Evolutionary conservation across 176 grass and related monocot genomes (phyloP).

Genomic region (Elaeis guineensis): DNA sequence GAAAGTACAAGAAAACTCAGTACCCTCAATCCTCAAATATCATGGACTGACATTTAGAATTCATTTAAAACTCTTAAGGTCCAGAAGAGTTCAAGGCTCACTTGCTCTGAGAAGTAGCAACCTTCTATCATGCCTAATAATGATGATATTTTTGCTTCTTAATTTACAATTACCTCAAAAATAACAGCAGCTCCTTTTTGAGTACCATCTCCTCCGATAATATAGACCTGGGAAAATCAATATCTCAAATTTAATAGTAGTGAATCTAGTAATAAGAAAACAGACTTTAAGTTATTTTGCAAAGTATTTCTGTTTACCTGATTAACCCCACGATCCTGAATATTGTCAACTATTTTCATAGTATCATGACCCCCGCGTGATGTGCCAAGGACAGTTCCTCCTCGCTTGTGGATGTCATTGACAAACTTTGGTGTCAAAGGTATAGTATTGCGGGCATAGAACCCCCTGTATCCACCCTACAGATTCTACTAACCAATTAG

Average conservation of each 20-base stretch:
- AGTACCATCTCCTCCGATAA: slow-evolving; percentile 94
- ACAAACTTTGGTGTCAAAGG: slow-evolving; percentile 79
- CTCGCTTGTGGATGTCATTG: slow-evolving; percentile 92
- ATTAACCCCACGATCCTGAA: slow-evolving; percentile 97
- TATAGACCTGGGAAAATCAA: slow-evolving; percentile 52
- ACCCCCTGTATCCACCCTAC: slow-evolving; percentile 94
- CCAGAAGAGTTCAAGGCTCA: too few species aligned
- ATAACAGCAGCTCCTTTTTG: slow-evolving; percentile 88
- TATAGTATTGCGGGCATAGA: slow-evolving; percentile 91
- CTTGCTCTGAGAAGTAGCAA: too few species aligned
- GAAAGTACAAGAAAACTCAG: too few species aligned
- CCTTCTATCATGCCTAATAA: too few species aligned
- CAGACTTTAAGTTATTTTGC: too few species aligned
- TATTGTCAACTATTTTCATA: slow-evolving; percentile 87
- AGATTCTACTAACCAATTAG: slow-evolving; percentile 1
- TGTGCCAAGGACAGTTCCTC: slow-evolving; percentile 83
- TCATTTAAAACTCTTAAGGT: too few species aligned
- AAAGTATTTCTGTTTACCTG: slow-evolving; percentile 36
- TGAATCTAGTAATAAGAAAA: too few species aligned
- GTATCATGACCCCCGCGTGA: slow-evolving; percentile 96
- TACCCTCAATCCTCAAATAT: too few species aligned
- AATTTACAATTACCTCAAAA: slow-evolving; percentile 57
- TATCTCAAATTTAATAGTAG: too few species aligned
- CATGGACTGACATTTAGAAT: too few species aligned
- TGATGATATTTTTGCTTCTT: too few species aligned